Base-by-base conservation (phyloP, 805 yeast genomes). In the Clavispora vitiphila region DNA sequence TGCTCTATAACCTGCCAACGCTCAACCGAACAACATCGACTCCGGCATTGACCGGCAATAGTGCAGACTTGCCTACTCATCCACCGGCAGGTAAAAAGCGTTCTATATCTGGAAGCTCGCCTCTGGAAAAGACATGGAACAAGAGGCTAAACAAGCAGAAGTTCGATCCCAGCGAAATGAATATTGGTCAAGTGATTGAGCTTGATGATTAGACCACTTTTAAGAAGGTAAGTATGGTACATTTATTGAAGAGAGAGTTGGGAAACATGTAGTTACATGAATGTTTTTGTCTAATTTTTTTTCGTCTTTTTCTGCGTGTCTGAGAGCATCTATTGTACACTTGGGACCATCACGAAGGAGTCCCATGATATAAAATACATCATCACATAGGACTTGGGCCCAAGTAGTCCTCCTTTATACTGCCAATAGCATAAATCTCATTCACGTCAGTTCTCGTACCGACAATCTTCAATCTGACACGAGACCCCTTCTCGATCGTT, bases 401-500 rank as follows among this genome's bases (percentile, higher is more conserved):
- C 65, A 93, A 74, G 63, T 88, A 93, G 70, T 93, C 99, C 69
- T 93, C 99, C 65, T 91, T 93, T 58, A 93, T 91, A 65, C 95
- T 86, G 38, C 99, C 99, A 60, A 93, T 93, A 36, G 98, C 99
- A 62, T 88, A 87, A 61, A 93, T 91, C 56, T 93, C 91, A 57
- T 95, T 93, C 11, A 93, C 99, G 67, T 95, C 98, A 11, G 97
- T 86, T 60, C 97, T 78, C 22, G 96, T 93, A 66, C 98, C 99
- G 40, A 91, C 96, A 35, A 93, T 88, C 71, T 93, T 93, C 53
- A 93, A 81, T 62, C 99, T 78, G 25, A 93, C 93, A 53, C 91
- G 80, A 41, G 96, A 82, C 30, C 97, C 96, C 63, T 91, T 91
- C 59, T 87, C 95, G 35, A 93, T 88, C 48, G 87, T 83, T 68